Conservation (phyloP, 164 flowering plant genomes). For the Annona squamosa region DNA sequence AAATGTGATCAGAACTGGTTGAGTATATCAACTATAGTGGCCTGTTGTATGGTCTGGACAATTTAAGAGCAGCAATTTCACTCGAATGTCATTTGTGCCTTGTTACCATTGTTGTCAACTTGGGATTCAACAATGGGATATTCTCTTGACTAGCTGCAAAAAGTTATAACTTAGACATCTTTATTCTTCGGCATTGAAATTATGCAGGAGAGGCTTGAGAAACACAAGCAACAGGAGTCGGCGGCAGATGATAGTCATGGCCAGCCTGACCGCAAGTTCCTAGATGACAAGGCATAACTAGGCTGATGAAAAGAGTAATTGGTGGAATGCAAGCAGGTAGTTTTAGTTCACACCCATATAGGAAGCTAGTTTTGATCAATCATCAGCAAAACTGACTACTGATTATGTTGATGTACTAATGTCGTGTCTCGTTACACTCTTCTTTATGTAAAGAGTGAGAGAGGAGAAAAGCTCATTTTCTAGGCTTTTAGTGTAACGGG, state of each 20-base stretch:
- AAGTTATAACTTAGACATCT: neutral
- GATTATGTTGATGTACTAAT: slow-evolving; percentile 4
- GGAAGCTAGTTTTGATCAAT: slow-evolving; percentile 9
- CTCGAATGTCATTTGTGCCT: neutral
- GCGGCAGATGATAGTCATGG: slow-evolving; percentile 4
- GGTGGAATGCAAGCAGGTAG: neutral
- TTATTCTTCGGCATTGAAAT: neutral
- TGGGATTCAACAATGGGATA: neutral
- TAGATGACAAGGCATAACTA: slow-evolving; percentile 7
- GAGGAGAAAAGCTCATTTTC: slow-evolving; percentile 8
- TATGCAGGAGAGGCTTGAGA: slow-evolving; percentile 24
- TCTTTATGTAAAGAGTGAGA: neutral
- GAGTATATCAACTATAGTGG: neutral
- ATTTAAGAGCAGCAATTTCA: neutral
- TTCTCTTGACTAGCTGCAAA: neutral
- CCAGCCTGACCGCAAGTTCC: slow-evolving; percentile 15
- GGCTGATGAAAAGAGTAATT: neutral
- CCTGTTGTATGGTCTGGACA: neutral
- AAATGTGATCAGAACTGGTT: neutral
- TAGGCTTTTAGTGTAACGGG: slow-evolving; percentile 5
- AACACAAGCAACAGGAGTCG: slow-evolving; percentile 14
- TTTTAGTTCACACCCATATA: neutral
- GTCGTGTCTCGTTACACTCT: slow-evolving; percentile 5
- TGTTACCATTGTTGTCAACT: neutral
- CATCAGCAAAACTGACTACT: slow-evolving; percentile 11